A percentile compares a stretch with the other conserved stretches of the same genome.
Evolutionary conservation across 495 filamentous ascomycete species (phyloP).

Genomic region (Podospora appendiculata): DNA sequence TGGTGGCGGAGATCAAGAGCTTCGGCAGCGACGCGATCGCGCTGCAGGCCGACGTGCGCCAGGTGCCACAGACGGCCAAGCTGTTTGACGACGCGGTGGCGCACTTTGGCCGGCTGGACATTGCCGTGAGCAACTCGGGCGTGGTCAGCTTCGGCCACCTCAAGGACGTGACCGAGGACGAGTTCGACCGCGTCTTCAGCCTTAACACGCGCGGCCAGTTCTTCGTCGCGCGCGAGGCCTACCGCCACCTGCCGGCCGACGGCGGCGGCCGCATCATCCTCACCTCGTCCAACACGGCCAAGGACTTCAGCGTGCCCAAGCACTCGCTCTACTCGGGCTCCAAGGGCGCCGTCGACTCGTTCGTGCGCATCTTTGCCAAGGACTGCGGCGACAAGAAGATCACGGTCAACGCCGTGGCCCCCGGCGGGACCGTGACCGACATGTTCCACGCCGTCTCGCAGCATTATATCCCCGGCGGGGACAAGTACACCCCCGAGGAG

Average conservation of each 20-base stretch:
- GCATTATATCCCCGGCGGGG: slow-evolving; percentile 51
- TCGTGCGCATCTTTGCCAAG: slow-evolving; percentile 9
- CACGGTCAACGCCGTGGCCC: slow-evolving; percentile 55
- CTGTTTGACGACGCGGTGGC: slow-evolving; percentile 44
- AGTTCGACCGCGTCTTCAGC: slow-evolving; percentile 66
- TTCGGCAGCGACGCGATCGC: slow-evolving; percentile 48
- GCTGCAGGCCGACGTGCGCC: slow-evolving; percentile 62
- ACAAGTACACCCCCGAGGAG: slow-evolving; percentile 24
- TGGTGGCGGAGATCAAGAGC: slow-evolving; percentile 48
- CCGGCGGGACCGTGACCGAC: slow-evolving; percentile 54
- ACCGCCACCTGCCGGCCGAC: slow-evolving; percentile 47
- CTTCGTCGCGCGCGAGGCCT: slow-evolving; percentile 61
- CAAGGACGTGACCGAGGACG: slow-evolving; percentile 58
- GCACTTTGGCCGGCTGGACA: slow-evolving; percentile 55
- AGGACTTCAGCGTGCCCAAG: slow-evolving; percentile 49
- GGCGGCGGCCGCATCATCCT: slow-evolving; percentile 51
- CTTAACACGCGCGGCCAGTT: slow-evolving; percentile 69
- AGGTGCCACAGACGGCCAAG: slow-evolving; percentile 49
- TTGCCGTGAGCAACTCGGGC: slow-evolving; percentile 58
- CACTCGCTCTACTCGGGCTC: slow-evolving; percentile 52
- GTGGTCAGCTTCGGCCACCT: slow-evolving; percentile 50
- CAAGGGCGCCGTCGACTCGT: slow-evolving; percentile 32
- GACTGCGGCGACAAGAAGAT: slow-evolving; percentile 35
- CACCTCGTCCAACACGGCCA: slow-evolving; percentile 51
- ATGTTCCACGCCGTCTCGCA: slow-evolving; percentile 54